Evolutionary conservation across 768 basidiomycete genomes (phyloP), one percentile per base, ranked within the genome.

Genomic region (Lentinula sp.): DNA sequence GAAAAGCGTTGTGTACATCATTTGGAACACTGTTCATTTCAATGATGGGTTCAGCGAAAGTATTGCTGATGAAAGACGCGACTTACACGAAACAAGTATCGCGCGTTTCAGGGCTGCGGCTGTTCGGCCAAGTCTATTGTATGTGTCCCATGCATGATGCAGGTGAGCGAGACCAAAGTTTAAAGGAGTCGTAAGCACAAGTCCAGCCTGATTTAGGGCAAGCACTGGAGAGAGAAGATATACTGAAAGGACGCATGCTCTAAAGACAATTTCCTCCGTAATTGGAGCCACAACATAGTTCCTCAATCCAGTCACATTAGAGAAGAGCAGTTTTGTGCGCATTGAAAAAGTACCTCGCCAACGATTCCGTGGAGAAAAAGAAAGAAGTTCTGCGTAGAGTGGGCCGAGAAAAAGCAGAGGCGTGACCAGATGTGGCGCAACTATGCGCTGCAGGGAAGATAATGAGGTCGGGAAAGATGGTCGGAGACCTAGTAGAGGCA

Each of bases 201-300:
- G 86, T 39, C 79, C 78, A 45, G 62, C 67, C 23, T 65, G 78
- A 0, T 83, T 80, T 1, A 79, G 77, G 16, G 84, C 84, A 0
- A 52, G 37, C 9, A 5, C 8, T 28, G 50, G 50, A 42, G 87
- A 82, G 55, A 96, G 79, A 59, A 85, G 78, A 65, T 91, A 89
- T 7, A 86, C 79, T 2, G 87, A 76, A 18, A 97, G 76, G 32
- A 96, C 81, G 69, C 93, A 95, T 0, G 91, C 86, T 31, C 97
- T 79, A 70, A 97, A 98, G 7, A 93, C 91, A 28, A 97, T 61
- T 72, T 98, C 96, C 74, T 99, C 96, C 0, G 95, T 95, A 37
- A 95, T 72, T 0, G 96, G 96, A 3, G 82, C 95, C 37, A 78
- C 73, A 28, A 78, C 57, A 62, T 57, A 52, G 39, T 63, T 65